phyloP scores from a whole-genome alignment of 495 filamentous ascomycete species.

The Neurospora sublineolata region DNA sequence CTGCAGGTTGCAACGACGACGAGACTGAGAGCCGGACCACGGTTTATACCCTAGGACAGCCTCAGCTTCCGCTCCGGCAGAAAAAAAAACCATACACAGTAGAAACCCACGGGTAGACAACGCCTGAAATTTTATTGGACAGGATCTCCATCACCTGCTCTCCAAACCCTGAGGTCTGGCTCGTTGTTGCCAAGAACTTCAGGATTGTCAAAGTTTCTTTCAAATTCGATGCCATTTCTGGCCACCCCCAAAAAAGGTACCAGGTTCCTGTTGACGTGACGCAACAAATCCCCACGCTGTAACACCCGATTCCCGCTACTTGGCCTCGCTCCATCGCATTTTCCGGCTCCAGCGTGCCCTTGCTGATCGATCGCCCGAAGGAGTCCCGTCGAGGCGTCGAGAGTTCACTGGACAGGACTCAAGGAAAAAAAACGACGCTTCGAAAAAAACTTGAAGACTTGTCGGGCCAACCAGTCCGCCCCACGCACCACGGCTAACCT shows the following conservation, averaged over 20 bases:
- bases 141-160: neutral
- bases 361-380: neutral
- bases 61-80: neutral
- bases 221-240: neutral
- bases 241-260: neutral
- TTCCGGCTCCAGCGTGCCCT: neutral
- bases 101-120: neutral
- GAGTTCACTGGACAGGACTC: neutral
- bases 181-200: neutral
- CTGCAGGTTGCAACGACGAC: neutral
- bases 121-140: neutral
- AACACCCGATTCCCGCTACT: neutral
- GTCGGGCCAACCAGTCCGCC: neutral
- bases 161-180: neutral
- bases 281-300: neutral
- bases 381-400: neutral
- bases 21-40: neutral
- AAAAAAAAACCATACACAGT: neutral
- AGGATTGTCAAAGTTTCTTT: neutral
- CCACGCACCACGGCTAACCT: neutral
- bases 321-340: neutral
- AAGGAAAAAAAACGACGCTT: neutral
- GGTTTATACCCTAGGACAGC: neutral
- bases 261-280: neutral
- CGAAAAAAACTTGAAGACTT: neutral